Base-by-base conservation (phyloP, 441 rosid species). In the Lepidium campestre region DNA sequence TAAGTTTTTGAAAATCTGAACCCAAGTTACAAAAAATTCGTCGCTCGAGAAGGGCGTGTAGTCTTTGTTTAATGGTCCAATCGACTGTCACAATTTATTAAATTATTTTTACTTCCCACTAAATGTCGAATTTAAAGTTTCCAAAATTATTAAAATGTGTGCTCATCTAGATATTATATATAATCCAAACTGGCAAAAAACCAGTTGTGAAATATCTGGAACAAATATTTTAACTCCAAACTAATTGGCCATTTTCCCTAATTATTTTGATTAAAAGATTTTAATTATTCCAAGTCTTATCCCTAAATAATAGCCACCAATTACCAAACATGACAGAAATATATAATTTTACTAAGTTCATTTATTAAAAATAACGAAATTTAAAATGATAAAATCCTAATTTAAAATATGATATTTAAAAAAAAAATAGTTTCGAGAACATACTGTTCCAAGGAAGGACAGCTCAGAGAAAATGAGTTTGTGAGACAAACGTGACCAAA, bases 1-100 rank as follows among this genome's bases (percentile, higher is more conserved):
- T 45, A 8, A 23, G 27, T 65, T 54, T 64, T 11, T 69, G 5
- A 47, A 31, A 57, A 48, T 49, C 49, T 72, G 71, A 64, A 64
- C 57, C 34, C 75, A 72, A 72, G 75, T 72, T 57, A 57, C 71
- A 13, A 72, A 72, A 64, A 64, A 57, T 71, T 71, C 66, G 65
- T 64, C 8, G 70, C 70, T 56, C 70, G 59, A 57, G 47, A 57
- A 62, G 41, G 53, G 65, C 41, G 53, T 60, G 41, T 18, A 18
- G 6, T 11, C 31, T 42, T 60, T 62, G 62, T 62, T 56, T 57
- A 56, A 48, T 48, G 60, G 65, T 64, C 54, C 39, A 65, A 57
- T 71, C 34, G 46, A 57, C 71, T 72, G 70, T 71, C 59, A 64
- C 45, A 14, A 31, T 63, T 58, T 47, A 55, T 20, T 63, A 56